phyloP scores from a whole-genome alignment of 331 rosid genomes.

The Acacia pycnantha region DNA sequence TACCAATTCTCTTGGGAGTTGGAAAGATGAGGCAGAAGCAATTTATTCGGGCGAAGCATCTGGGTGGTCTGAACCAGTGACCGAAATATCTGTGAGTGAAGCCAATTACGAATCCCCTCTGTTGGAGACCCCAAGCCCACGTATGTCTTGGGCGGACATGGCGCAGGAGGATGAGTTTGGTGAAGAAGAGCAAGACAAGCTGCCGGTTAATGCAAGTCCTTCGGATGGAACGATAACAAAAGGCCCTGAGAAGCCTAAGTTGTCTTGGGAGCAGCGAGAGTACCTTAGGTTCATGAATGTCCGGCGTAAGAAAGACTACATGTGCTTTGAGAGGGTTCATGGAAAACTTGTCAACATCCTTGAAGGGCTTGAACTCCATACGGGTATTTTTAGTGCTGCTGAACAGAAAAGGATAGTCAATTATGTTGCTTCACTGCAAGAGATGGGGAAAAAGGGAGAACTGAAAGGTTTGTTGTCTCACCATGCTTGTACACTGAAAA shows the following conservation, averaged over 20 bases:
- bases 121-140: slow-evolving; percentile 37
- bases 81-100: slow-evolving; percentile 41
- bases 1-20: slow-evolving; percentile 56
- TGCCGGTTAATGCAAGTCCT: slow-evolving; percentile 36
- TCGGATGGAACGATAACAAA: slow-evolving; percentile 29
- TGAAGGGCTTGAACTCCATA: slow-evolving; percentile 90
- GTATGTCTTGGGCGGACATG: slow-evolving; percentile 97
- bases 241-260: slow-evolving; percentile 56
- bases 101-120: slow-evolving; percentile 24
- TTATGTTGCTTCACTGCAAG: slow-evolving; percentile 55
- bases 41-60: slow-evolving; percentile 18
- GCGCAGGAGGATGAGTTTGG: slow-evolving; percentile 89
- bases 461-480: slow-evolving; percentile 67
- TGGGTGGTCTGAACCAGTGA: slow-evolving; percentile 32
- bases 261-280: slow-evolving; percentile 84
- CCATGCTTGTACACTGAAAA: neutral
- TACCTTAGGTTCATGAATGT: slow-evolving; percentile 66
- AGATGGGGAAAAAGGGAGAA: slow-evolving; percentile 70
- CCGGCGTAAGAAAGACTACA: slow-evolving; percentile 59
- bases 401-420: slow-evolving; percentile 87
- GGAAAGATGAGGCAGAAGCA: slow-evolving; percentile 47
- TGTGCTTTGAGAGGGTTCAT: slow-evolving; percentile 68
- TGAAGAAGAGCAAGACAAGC: slow-evolving; percentile 46
- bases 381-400: slow-evolving; percentile 80
- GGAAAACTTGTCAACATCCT: slow-evolving; percentile 73